Conservation (phyloP, 2,329 filamentous ascomycete genomes). For the Trichoderma koningii region DNA sequence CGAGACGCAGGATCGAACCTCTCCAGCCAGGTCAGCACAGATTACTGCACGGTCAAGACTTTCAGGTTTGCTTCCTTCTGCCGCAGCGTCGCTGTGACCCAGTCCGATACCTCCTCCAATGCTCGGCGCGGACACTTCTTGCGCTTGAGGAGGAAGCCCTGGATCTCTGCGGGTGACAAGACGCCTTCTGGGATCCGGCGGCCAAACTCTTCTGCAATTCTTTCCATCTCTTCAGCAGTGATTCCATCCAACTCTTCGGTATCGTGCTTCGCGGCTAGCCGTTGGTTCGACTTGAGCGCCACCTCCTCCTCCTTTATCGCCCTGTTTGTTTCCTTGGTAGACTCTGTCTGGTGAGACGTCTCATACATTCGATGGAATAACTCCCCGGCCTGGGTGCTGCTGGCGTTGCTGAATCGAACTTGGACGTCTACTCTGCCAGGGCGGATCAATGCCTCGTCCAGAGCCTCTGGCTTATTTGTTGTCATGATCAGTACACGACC, state of each 20-base stretch:
- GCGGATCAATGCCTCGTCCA: constrained; percentile 73
- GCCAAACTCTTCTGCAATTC: constrained; percentile 54
- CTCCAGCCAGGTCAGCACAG: too few species aligned
- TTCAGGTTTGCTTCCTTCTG: constrained; percentile 55
- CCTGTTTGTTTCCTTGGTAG: constrained; percentile 20
- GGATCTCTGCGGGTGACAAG: constrained; percentile 64
- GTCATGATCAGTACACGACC: constrained; percentile 81
- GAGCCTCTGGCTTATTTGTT: constrained; percentile 71
- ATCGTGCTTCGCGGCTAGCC: constrained; percentile 20
- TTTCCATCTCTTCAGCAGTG: constrained; percentile 44
- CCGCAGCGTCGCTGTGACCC: constrained; percentile 54
- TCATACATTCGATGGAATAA: constrained; percentile 65
- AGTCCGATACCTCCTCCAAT: constrained; percentile 53
- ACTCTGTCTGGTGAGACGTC: constrained; percentile 35
- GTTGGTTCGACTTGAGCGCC: not conserved
- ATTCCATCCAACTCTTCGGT: constrained; percentile 14
- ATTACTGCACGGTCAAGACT: constrained; percentile 51
- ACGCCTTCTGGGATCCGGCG: constrained; percentile 52
- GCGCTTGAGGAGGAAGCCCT: constrained; percentile 64
- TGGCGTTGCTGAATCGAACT: constrained; percentile 64
- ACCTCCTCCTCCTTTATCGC: not conserved
- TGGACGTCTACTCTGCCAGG: constrained; percentile 73
- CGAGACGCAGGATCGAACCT: too few species aligned
- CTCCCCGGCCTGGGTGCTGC: constrained; percentile 55
- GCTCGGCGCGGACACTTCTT: constrained; percentile 61